These are phyloP conservation scores for Apiotrichum mycotoxinovorans DNA, from an alignment of 1,284 basidiomycete species.

Conservation along the genomic window DNA sequence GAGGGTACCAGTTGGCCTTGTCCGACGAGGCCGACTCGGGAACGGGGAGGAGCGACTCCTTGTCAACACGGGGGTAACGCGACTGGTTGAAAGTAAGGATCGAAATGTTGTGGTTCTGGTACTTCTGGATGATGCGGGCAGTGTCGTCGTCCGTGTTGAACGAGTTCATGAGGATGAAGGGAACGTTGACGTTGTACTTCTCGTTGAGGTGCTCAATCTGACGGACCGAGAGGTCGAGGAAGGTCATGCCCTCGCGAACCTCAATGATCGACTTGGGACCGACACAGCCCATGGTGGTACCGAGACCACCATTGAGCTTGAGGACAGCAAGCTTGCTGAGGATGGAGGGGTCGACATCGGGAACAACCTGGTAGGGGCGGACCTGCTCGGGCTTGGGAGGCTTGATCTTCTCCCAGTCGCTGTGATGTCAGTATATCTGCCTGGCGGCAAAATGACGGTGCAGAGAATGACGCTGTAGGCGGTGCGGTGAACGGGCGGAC, in stretches of 20 bases:
- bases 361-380: slow-evolving; percentile 76
- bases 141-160: slow-evolving; percentile 99
- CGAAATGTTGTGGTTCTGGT: slow-evolving; percentile 92
- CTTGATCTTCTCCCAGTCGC: slow-evolving; percentile 96
- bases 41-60: slow-evolving; percentile 87
- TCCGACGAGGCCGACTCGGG: slow-evolving; percentile 82
- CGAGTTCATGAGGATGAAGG: slow-evolving; percentile 98
- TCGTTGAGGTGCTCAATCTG: slow-evolving; percentile 84
- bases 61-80: slow-evolving; percentile 94
- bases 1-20: slow-evolving; percentile 98
- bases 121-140: slow-evolving; percentile 98
- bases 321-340: slow-evolving; percentile 95
- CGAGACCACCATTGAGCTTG: slow-evolving; percentile 99
- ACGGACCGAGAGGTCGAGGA: slow-evolving; percentile 93
- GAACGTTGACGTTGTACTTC: slow-evolving; percentile 69
- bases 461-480: too few species aligned
- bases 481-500: background rate
- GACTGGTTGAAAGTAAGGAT: slow-evolving; percentile 94
- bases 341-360: slow-evolving; percentile 62
- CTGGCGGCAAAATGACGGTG: too few species aligned
- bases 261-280: slow-evolving; percentile 78
- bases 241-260: slow-evolving; percentile 97
- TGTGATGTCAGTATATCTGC: slow-evolving; percentile 43
- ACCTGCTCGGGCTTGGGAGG: slow-evolving; percentile 92
- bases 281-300: slow-evolving; percentile 56